A percentile compares a stretch with the other conserved stretches of the same genome.
These are phyloP conservation scores for Penicillium occitanis DNA, from an alignment of 2,329 filamentous ascomycete species.

Conservation along the genomic window DNA sequence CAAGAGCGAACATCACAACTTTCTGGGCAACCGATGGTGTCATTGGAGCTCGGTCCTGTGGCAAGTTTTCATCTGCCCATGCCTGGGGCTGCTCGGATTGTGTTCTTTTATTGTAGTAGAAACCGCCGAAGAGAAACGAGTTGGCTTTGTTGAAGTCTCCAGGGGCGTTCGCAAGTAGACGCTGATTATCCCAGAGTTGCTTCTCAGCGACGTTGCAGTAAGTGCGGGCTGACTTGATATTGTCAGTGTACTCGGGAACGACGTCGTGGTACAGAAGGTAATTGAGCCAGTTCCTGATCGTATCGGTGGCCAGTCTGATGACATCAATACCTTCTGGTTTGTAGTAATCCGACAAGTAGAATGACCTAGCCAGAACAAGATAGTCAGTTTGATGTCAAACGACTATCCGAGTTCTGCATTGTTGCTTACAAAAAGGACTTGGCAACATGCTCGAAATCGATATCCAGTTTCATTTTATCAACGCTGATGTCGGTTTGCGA, in stretches of 20 bases:
- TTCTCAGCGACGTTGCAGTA: constrained; percentile 66
- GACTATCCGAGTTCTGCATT: too few relatives aligned
- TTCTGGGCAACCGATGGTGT: constrained; percentile 49
- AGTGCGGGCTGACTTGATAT: constrained; percentile 64
- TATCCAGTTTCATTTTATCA: constrained; percentile 66
- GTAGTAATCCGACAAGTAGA: constrained; percentile 57
- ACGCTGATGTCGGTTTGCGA: constrained; percentile 50
- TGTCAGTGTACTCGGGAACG: constrained; percentile 72
- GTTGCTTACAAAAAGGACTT: constrained; percentile 72
- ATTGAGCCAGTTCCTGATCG: constrained; percentile 82
- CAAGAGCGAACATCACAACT: constrained; percentile 53
- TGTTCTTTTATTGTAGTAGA: constrained; percentile 45
- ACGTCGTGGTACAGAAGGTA: constrained; percentile 84
- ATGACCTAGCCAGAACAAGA: constrained; percentile 46
- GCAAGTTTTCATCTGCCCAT: constrained; percentile 41
- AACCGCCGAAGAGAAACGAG: constrained; percentile 65
- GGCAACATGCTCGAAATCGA: constrained; percentile 77
- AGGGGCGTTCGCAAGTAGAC: constrained; percentile 59
- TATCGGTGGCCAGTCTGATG: constrained; percentile 62
- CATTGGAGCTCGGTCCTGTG: constrained; percentile 37
- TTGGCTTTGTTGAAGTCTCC: constrained; percentile 80
- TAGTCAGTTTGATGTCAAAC: background rate
- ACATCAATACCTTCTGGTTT: constrained; percentile 55
- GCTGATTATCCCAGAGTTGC: constrained; percentile 64
- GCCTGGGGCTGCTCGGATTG: constrained; percentile 15